Evolutionary conservation across 1,284 basidiomycete genomes (phyloP), one percentile per base, ranked within the genome.

Genomic region (Leccinum griseonigrum): DNA sequence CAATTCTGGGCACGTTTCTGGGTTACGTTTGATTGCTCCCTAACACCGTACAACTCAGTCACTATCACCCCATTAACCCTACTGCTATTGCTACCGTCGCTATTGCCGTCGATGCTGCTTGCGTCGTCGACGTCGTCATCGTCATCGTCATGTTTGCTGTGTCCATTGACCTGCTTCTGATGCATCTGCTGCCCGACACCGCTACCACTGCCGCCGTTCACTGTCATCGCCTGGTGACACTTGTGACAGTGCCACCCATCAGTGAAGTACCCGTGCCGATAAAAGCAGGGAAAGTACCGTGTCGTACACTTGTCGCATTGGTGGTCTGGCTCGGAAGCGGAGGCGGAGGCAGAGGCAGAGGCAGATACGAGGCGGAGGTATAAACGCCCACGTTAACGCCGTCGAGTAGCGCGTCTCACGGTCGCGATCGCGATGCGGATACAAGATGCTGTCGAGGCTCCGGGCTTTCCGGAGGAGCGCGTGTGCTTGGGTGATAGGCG

Each of bases 391-490:
- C 6, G 40, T n/a, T n/a, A 4, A 48, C n/a, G 18, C n/a, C 28
- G 9, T 48, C 46, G 22, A 48, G 22, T 13, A 26, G 8, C 2
- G 38, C 48, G 1, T 72, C 64, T 48, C 46, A 3, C 52, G 52
- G 7, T 32, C 52, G 0, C 53, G 53, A 10, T 55, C 31, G 26
- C 65, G 69, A 32, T 67, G 62, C 1, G 66, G 60, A 38, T 69
- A 67, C 31, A 93, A 78, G 55, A 91, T 80, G 29, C 79, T 78
- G 73, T 96, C 94, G 18, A 96, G 81, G 10, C 92, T 85, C 32
- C 84, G 85, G 8, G 94, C 94, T 75, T 96, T 95, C 60, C 94
- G 89, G 46, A 96, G 82, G 11, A 95, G 82, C 2, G 86, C 90
- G 72, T 95, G 93, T 2, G 90, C 85, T 68, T 90, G 85, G 7